phyloP scores from a whole-genome alignment of 176 grass and related monocot species.

The Oryza longistaminata region DNA sequence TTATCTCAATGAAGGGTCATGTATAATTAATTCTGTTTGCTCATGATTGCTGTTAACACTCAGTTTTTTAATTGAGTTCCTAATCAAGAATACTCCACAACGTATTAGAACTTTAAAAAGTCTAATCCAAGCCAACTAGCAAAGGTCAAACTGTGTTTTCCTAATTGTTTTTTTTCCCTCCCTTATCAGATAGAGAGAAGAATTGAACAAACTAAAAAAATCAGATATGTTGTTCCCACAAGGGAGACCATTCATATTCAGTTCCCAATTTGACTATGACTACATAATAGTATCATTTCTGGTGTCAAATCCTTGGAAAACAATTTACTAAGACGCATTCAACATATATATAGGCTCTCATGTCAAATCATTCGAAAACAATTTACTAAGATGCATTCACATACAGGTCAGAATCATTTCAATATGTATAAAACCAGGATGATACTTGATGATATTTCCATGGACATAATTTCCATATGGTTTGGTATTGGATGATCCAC shows the following conservation, averaged over 20 bases:
- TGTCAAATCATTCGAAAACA: neutral
- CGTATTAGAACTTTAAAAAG: neutral
- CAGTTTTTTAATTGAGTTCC: too few relatives aligned
- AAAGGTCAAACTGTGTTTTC: neutral
- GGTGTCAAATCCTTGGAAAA: neutral
- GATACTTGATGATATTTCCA: neutral
- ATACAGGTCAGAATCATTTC: neutral
- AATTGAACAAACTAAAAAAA: neutral
- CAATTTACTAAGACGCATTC: neutral
- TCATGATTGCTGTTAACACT: neutral
- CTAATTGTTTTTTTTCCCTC: neutral
- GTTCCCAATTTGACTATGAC: neutral
- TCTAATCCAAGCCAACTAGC: neutral
- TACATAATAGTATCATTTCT: neutral
- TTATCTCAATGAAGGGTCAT: neutral
- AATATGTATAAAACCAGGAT: neutral
- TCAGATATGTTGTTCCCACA: constrained; percentile 20
- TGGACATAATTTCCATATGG: neutral
- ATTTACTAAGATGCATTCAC: neutral
- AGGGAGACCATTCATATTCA: constrained; percentile 3
- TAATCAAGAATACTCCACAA: constrained; percentile 12
- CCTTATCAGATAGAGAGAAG: constrained; percentile 26
- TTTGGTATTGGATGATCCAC: neutral
- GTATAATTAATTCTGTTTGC: neutral
- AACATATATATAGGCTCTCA: neutral